Percentiles rank a stretch among this genome's conserved stretches.
Evolutionary conservation across 768 basidiomycete species (phyloP).

Genomic region (Amanita inopinata): DNA sequence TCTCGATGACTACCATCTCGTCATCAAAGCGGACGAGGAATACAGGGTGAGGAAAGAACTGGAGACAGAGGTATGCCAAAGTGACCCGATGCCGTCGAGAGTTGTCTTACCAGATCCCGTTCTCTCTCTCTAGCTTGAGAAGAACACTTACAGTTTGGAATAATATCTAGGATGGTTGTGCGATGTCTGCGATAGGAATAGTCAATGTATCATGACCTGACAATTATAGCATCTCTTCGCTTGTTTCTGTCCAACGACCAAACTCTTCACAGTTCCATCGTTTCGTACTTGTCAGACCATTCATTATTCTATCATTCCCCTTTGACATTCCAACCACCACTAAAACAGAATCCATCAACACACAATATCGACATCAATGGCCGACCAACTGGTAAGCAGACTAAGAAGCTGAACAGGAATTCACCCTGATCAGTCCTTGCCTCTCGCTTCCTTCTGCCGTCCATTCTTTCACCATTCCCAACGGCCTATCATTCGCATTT

Average conservation of each 20-base stretch:
- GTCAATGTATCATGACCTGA: constrained; percentile 7
- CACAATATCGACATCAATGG: constrained; percentile 1
- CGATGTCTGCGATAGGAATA: no score
- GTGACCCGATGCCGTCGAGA: not conserved
- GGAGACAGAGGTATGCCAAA: constrained; percentile 56
- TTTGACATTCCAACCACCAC: no score
- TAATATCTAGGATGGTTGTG: no score
- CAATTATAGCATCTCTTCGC: not conserved
- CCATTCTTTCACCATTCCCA: not conserved
- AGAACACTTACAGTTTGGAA: constrained; percentile 77
- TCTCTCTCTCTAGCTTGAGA: constrained; percentile 52
- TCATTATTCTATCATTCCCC: no score
- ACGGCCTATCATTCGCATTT: no score
- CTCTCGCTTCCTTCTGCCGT: not conserved
- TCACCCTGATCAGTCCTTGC: not conserved
- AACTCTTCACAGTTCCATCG: no score
- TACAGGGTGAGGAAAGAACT: constrained; percentile 62
- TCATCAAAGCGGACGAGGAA: constrained; percentile 78
- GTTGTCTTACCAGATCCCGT: not conserved
- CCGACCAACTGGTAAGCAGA: constrained; percentile 9
- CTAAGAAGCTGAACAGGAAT: no score
- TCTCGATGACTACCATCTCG: constrained; percentile 72
- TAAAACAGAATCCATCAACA: no score
- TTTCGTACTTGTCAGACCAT: no score
- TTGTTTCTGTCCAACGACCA: no score